Evolutionary conservation across 2,329 filamentous ascomycete genomes (phyloP).

Genomic region (Trichoderma sp.): DNA sequence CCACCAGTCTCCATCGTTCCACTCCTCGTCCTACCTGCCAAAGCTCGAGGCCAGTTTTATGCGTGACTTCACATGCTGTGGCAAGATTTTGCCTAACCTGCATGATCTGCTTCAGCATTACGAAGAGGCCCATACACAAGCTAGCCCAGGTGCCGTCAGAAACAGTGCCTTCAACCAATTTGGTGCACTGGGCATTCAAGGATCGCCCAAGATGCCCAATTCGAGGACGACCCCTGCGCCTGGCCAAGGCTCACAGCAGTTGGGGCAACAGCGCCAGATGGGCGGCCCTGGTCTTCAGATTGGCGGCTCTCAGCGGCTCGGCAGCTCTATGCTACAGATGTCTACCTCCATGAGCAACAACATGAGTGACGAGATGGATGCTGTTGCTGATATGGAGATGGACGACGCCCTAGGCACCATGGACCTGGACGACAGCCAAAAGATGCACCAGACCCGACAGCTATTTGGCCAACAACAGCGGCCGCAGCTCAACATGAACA

Average conservation of each 20-base stretch:
- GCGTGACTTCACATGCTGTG: constrained; percentile 95
- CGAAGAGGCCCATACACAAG: constrained; percentile 86
- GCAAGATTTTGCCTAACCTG: constrained; percentile 81
- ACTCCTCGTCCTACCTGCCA: constrained; percentile 93
- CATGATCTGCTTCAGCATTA: constrained; percentile 97
- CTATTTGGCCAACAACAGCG: constrained; percentile 63
- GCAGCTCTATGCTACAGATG: constrained; percentile 37
- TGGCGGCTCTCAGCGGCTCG: constrained; percentile 33
- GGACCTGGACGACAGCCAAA: constrained; percentile 61
- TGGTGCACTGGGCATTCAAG: constrained; percentile 35
- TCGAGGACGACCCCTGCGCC: constrained; percentile 34
- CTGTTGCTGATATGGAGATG: constrained; percentile 94
- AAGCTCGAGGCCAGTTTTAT: constrained; percentile 98
- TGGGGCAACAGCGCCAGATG: constrained; percentile 36
- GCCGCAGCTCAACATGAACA: constrained; percentile 77
- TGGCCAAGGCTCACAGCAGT: constrained; percentile 31
- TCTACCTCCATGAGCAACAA: constrained; percentile 43
- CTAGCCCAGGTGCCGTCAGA: constrained; percentile 46
- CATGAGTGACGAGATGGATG: constrained; percentile 67
- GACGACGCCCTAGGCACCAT: constrained; percentile 73
- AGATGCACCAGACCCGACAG: constrained; percentile 68
- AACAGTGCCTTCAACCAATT: constrained; percentile 44
- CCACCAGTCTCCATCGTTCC: constrained; percentile 88
- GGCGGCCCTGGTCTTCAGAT: constrained; percentile 40
- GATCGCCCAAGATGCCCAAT: constrained; percentile 34